Evolutionary conservation across 176 grass and related monocot genomes (phyloP), one percentile per base, ranked within the genome.

Genomic region (barley (Hordeum vulgare)): DNA sequence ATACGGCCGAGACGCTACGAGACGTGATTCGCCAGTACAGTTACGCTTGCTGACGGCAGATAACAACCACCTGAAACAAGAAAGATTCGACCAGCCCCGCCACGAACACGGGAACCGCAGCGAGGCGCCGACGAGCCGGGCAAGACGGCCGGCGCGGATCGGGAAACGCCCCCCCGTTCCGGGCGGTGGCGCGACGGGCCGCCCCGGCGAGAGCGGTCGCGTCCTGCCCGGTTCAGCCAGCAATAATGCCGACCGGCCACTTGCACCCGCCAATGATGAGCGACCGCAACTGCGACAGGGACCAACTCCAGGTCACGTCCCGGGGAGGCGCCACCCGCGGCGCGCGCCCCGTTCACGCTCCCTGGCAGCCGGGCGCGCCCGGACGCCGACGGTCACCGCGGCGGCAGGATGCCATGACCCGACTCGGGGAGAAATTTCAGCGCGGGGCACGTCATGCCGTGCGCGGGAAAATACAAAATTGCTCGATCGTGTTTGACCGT

Each of bases 261-360:
- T 33, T 1, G 6, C 3, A 20, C 62, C 17, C 0, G 28, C 8
- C 20, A 12, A n/a, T 68, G 34, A 68, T 11, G 65, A 37, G 8
- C 0, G n/a, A 21, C 21, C 25, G 29, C 63, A 34, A 66, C 11
- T 59, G 56, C 21, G 56, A 59, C 56, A 24, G 21, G 21, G 56
- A n/a, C 56, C 56, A 24, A 23, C 54, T 56, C 21, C 53, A 21
- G 53, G 51, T 20, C 7, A 20, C 54, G 20, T 75, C 85, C 9
- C 58, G 17, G 78, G 77, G 58, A 80, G 77, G 85, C 70, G 60
- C 59, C 69, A 20, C 66, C 67, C 15, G 27, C 81, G 7, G 11
- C 18, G 39, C 39, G 39, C 39, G 17, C 27, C 27, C 13, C 11
- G 12, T 3, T 49, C 14, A 14, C 44, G 44, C 6, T 15, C 14